Evolutionary conservation across 805 yeast species (phyloP), one percentile per base, ranked within the genome.

Genomic region (Nakazawaea siamensis): DNA sequence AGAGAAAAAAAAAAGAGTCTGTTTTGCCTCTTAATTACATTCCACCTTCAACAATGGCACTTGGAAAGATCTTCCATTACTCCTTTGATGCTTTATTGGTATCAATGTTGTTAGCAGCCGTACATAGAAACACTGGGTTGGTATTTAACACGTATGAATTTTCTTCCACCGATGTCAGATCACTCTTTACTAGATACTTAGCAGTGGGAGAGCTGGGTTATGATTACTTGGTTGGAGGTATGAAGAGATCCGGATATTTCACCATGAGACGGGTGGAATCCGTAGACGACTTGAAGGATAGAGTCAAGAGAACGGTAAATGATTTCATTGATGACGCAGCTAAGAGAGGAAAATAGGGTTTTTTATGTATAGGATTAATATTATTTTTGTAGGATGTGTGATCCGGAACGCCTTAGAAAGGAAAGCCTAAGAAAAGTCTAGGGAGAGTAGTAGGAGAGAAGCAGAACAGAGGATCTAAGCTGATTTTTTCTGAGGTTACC

Each of bases 51-150:
- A n/a, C 8, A 13, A 28, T 28, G 31, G 31, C 23, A 83, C 44
- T 82, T 27, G 86, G 87, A 2, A 73, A 66, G 52, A 45, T 79
- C 37, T 54, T 81, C 9, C 96, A 86, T 57, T 73, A 74, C 46
- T 72, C 90, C 0, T 49, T 86, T 37, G 97, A 88, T 51, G 67
- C 87, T 43, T 73, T 88, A 3, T 63, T 88, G 39, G 62, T 85
- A 7, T 83, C 95, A 2, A 74, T 92, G 53, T 64, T 88, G 11
- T 61, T 90, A 29, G 95, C 97, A 0, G 95, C 95, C 3, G 69
- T 88, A 35, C 80, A 85, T 52, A 70, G 86, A 42, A 77, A 83
- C 42, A 82, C 95, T 0, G 97, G 97, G 0, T 63, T 78, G 31
- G 70, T 70, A 45, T 58, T 54, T 41, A 24, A 32, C 17, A 64